Evolutionary conservation across 306 rosid species (phyloP).

Genomic region (Rubus idaeus): DNA sequence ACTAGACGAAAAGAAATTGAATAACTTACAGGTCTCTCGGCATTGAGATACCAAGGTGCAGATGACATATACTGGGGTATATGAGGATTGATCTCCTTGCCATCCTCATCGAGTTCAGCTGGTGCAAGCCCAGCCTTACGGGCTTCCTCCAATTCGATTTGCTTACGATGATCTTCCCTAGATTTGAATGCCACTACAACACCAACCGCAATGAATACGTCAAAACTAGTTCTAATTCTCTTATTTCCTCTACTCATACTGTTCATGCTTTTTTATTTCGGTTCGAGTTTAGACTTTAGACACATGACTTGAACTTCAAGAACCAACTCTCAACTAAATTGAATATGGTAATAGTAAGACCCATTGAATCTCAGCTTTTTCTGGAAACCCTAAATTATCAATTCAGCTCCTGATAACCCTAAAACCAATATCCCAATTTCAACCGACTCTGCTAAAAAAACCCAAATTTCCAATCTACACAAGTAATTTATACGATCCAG

Average conservation of each 20-base stretch:
- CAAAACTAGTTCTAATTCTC: background rate
- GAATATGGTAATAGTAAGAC: background rate
- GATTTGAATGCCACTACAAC: constrained; percentile 67
- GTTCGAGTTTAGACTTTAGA: background rate
- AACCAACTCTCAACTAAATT: background rate
- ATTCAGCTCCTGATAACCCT: background rate
- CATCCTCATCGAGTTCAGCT: constrained; percentile 74
- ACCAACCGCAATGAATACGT: background rate
- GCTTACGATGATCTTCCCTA: constrained; percentile 68
- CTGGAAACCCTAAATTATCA: background rate
- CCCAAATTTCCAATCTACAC: background rate
- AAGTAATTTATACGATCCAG: background rate
- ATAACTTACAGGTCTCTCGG: constrained; percentile 58
- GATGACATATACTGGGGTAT: constrained; percentile 75
- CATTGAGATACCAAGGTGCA: constrained; percentile 77
- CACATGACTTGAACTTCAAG: background rate
- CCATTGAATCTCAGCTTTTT: background rate
- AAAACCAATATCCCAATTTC: background rate
- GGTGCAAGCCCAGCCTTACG: constrained; percentile 80
- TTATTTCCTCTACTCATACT: background rate
- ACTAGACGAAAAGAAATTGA: background rate
- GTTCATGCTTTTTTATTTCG: background rate
- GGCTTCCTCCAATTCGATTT: constrained; percentile 65
- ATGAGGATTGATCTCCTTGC: constrained; percentile 72
- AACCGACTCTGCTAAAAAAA: background rate